Evolutionary conservation across 805 yeast genomes (phyloP).

Genomic region (Grigorovia jiainica): DNA sequence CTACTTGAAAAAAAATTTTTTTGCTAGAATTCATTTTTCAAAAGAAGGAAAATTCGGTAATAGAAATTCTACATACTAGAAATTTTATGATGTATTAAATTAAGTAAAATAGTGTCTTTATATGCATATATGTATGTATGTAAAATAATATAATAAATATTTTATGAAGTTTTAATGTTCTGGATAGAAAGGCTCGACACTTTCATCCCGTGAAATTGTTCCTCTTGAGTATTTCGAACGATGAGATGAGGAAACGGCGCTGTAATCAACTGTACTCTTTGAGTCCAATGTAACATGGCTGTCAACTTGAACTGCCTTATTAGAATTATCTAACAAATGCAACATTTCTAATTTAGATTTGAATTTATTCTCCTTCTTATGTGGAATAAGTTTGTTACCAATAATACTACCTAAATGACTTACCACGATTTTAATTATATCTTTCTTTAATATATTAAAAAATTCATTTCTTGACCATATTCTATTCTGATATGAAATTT

Average conservation of each 20-base stretch:
- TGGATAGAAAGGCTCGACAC: slow-evolving; percentile 11
- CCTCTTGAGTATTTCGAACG: not conserved
- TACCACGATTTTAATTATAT: slow-evolving; percentile 45
- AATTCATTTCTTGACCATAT: slow-evolving; percentile 54
- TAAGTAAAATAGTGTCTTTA: too few relatives aligned
- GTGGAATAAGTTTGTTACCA: slow-evolving; percentile 48
- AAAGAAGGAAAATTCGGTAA: too few relatives aligned
- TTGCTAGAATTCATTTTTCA: too few relatives aligned
- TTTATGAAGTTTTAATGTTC: not conserved
- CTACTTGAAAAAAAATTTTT: too few relatives aligned
- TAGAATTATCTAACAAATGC: slow-evolving; percentile 10
- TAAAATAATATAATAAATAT: too few relatives aligned
- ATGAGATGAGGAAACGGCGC: not conserved
- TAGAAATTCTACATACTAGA: too few relatives aligned
- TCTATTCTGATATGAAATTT: slow-evolving; percentile 36
- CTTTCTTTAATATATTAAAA: slow-evolving; percentile 41
- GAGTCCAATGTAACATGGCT: slow-evolving; percentile 2
- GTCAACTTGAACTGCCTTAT: slow-evolving; percentile 2
- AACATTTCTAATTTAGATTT: slow-evolving; percentile 16
- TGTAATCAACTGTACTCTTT: not conserved
- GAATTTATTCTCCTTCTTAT: slow-evolving; percentile 29
- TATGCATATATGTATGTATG: too few relatives aligned
- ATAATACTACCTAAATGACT: slow-evolving; percentile 52
- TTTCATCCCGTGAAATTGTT: slow-evolving; percentile 4
- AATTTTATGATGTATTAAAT: too few relatives aligned